Base-by-base conservation (phyloP, 1,139 yeast species). In the Zygosaccharomyces sapae region DNA sequence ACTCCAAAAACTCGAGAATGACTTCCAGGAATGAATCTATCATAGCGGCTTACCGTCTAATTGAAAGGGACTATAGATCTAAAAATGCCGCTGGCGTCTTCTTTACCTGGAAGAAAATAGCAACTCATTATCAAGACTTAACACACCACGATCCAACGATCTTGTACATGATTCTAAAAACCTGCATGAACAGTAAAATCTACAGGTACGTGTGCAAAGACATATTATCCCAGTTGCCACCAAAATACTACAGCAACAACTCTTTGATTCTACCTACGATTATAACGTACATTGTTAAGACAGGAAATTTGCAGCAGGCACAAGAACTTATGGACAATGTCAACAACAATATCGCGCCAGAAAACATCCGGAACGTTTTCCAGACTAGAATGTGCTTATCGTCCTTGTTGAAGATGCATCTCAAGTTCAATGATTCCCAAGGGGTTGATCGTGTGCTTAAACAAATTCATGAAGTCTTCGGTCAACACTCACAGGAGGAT, bases 361-460 rank as follows among this genome's bases (percentile, higher is more conserved):
- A 53, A 40, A 58, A 58, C 59, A 68, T 62, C 37, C 53, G 53
- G 30, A 38, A 63, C 3, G 51, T 57, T 4, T 49, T 58, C 49
- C 46, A 49, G 30, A 54, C 56, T 19, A 56, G 50, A 41, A 52
- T 56, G 37, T 54, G 55, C 33, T 51, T 76, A 8, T 63, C 71
- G 1, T 65, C 74, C 1, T 54, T 77, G 33, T 55, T 77, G 13
- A 54, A 67, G 24, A 59, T 74, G 47, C 73, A 74, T 48, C 54
- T 76, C 35, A 55, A 60, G 9, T 63, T 71, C 36, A 67, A 70
- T 4, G 75, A 75, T 38, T 63, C 68, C 18, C 59, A 59, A 4
- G 73, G 75, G 37, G 74, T 72, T 1, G 70, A 73, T 43, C 68
- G 66, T 43, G 67, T 75, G 3, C 47, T 70, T 8, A 54, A 54